Evolutionary conservation across 208 protist species (phyloP).

Genomic region (Leishmania turanica): DNA sequence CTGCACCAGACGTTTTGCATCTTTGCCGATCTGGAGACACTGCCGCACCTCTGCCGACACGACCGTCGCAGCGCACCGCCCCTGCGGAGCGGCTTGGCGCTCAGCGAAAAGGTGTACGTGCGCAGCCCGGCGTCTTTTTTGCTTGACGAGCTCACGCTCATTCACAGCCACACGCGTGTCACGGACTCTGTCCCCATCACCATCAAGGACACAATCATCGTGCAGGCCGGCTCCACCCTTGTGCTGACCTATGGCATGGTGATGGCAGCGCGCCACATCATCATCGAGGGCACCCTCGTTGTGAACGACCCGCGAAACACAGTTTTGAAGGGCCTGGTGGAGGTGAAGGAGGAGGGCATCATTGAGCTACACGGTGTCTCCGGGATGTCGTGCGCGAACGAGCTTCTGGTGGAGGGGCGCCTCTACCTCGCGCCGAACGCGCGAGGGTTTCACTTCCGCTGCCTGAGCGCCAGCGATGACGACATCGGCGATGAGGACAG

Average conservation of each 20-base stretch:
- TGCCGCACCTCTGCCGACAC: slow-evolving; percentile 31
- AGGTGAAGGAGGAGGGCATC: slow-evolving; percentile 32
- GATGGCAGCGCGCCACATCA: slow-evolving; percentile 16
- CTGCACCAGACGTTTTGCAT: slow-evolving; percentile 32
- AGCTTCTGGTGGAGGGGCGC: slow-evolving; percentile 21
- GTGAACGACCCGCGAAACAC: slow-evolving; percentile 23
- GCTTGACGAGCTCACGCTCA: slow-evolving; percentile 49
- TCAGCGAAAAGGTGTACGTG: slow-evolving; percentile 48
- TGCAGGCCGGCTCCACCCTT: slow-evolving; percentile 20
- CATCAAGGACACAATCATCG: slow-evolving; percentile 11
- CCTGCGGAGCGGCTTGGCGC: slow-evolving; percentile 35
- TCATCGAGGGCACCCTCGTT: slow-evolving; percentile 25
- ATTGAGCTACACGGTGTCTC: slow-evolving; percentile 31
- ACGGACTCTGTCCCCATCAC: slow-evolving; percentile 22
- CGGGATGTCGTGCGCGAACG: slow-evolving; percentile 16
- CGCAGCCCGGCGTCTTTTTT: slow-evolving; percentile 26
- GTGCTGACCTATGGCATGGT: slow-evolving; percentile 15
- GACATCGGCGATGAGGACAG: neutral
- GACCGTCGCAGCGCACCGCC: slow-evolving; percentile 2
- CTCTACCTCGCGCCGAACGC: slow-evolving; percentile 12
- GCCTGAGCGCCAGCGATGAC: slow-evolving; percentile 8
- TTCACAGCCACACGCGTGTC: slow-evolving; percentile 33
- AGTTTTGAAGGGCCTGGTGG: slow-evolving; percentile 27
- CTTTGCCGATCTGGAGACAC: neutral
- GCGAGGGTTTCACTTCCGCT: slow-evolving; percentile 15